Base-by-base conservation (phyloP, 495 filamentous ascomycete genomes). In the Annulohypoxylon stygium region DNA sequence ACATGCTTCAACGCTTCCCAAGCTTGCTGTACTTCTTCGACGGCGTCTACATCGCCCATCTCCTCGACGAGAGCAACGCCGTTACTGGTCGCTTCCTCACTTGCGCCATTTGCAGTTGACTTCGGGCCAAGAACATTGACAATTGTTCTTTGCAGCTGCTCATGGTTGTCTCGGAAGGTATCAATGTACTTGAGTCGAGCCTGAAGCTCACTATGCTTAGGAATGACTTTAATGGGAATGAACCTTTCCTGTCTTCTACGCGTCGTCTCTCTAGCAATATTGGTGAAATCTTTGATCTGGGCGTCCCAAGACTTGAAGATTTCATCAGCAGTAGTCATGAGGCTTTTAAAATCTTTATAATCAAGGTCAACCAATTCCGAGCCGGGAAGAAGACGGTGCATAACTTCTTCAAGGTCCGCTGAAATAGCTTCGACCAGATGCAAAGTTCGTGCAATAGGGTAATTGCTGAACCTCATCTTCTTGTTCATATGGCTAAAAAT, bases 401-500 rank as follows among this genome's bases (percentile, higher is more conserved):
- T 87, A 64, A 93, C 90, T 33, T 89, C 85, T 74, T 98, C 94
- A 25, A 99, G 84, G 75, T 99, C 96, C 4, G 89, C 93, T 9
- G 96, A 99, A 53, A 99, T 98, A n/a, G 97, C 94, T 80, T 97
- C 93, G 11, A 98, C 96, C n/a, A 99, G 88, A 30, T 94, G 93
- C 68, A 99, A 86, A 10, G 96, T 95, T 66, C 96, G 90, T 70
- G 90, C 90, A 72, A 99, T 93, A 2, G 96, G 96, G 78, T 99
- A 99, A 4, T 94, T 93, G 64, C 92, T 97, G 53, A 97, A 93
- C 74, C 95, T 91, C 76, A 98, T 84, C 83, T 98, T 98, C 85
- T 96, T 97, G 83, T 98, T 98, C 71, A 98, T 86, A 80, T 99
- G 96, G 34, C 81, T 86, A 82, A 99, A 98, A 67, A 98, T 96